A percentile compares a stretch with the other conserved stretches of the same genome.
These are phyloP conservation scores for Penicillium verhagenii DNA, from an alignment of 495 filamentous ascomycete species.

Conservation along the genomic window DNA sequence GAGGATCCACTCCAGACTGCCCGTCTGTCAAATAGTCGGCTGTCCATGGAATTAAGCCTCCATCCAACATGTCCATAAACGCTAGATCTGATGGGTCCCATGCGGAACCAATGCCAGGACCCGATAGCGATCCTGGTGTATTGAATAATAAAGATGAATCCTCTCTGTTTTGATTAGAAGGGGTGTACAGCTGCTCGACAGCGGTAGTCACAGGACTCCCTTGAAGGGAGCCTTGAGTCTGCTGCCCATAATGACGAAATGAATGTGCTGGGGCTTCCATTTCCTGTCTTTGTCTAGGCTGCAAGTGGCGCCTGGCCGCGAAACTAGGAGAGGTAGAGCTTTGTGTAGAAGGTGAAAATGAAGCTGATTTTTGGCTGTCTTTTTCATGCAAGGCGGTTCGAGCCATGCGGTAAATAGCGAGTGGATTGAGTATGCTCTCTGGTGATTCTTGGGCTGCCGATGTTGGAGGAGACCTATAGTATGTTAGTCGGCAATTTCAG, in stretches of 20 bases:
- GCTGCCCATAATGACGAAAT: not conserved
- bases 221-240: not conserved
- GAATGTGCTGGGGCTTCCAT: not conserved
- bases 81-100: conserved; percentile 20
- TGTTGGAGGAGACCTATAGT: not conserved
- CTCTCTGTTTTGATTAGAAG: not conserved
- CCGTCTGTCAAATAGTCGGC: conserved; percentile 23
- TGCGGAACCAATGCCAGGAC: not conserved
- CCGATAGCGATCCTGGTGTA: not conserved
- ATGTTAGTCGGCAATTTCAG: not conserved
- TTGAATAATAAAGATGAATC: not conserved
- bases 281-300: not conserved
- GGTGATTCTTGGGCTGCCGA: conserved; percentile 18
- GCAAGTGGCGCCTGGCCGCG: not conserved
- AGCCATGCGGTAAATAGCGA: conserved; percentile 26
- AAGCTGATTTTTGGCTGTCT: not conserved
- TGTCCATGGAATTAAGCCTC: conserved; percentile 17
- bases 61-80: conserved; percentile 17
- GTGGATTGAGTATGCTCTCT: conserved; percentile 19
- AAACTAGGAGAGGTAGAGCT: not conserved
- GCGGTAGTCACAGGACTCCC: not conserved
- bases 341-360: conserved; percentile 4
- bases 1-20: conserved; percentile 20
- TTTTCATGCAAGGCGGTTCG: conserved; percentile 21
- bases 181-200: not conserved